Evolutionary conservation across 2,329 filamentous ascomycete genomes (phyloP).

Genomic region (Fusarium sp.): DNA sequence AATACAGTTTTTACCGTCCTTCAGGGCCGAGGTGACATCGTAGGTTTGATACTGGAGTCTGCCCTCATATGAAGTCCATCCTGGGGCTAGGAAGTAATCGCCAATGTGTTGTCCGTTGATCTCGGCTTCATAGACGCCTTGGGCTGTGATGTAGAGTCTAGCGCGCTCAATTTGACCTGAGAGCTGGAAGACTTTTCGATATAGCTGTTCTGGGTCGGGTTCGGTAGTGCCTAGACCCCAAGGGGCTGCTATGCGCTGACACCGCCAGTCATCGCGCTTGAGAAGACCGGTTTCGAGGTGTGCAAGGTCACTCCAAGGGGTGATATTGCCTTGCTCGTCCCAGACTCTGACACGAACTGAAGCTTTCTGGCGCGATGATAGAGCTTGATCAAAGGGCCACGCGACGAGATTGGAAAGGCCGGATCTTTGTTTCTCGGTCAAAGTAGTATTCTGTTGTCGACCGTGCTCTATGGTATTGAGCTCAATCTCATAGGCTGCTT

Average conservation of each 20-base stretch:
- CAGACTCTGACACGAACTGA: slow-evolving; percentile 30
- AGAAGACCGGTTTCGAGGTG: slow-evolving; percentile 54
- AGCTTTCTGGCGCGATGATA: slow-evolving; percentile 22
- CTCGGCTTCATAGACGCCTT: slow-evolving; percentile 62
- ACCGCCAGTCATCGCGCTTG: slow-evolving; percentile 50
- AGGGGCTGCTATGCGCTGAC: slow-evolving; percentile 47
- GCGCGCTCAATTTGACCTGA: too few relatives aligned
- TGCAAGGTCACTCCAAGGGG: slow-evolving; percentile 32
- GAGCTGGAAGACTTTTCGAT: too few relatives aligned
- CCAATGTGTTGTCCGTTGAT: slow-evolving; percentile 62
- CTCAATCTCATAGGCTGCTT: slow-evolving; percentile 34
- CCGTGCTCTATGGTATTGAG: slow-evolving; percentile 1
- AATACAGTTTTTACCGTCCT: slow-evolving; percentile 44
- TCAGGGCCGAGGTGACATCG: slow-evolving; percentile 61
- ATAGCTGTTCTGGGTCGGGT: slow-evolving; percentile 44
- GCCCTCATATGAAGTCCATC: slow-evolving; percentile 65
- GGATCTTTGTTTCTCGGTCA: too few relatives aligned
- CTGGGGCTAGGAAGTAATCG: slow-evolving; percentile 61
- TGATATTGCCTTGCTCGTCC: slow-evolving; percentile 1
- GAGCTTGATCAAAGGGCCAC: slow-evolving; percentile 25
- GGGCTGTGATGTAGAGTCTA: slow-evolving; percentile 61
- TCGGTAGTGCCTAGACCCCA: slow-evolving; percentile 41
- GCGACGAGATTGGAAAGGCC: slow-evolving; percentile 15
- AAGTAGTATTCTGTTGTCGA: not conserved
- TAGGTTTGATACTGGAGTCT: slow-evolving; percentile 66